Evolutionary conservation across 371 early-diverging fungal genomes (phyloP).

Genomic region (Lichtheimia ornata): DNA sequence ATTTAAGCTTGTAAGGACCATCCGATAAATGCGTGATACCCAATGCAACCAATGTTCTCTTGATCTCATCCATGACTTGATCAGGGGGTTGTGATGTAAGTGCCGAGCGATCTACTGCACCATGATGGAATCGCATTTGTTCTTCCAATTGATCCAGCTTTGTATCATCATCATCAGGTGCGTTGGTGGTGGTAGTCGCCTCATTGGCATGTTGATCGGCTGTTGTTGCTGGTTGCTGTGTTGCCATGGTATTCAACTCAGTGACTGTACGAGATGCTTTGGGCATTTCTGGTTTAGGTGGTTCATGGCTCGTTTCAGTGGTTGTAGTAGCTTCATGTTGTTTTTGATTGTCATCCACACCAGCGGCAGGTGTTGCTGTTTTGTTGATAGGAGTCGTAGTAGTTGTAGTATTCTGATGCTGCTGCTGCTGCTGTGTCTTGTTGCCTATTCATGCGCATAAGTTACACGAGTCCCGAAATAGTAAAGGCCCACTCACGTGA

Average conservation of each 20-base stretch:
- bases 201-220: not conserved
- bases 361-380: no score
- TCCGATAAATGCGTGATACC: constrained; percentile 11
- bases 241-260: not conserved
- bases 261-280: not conserved
- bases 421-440: constrained; percentile 4
- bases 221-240: not conserved
- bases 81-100: constrained; percentile 10
- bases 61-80: constrained; percentile 11
- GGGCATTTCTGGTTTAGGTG: constrained; percentile 5
- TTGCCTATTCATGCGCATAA: constrained; percentile 1
- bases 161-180: not conserved
- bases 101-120: constrained; percentile 12
- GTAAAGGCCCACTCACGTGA: no score
- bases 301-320: not conserved
- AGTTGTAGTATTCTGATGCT: not conserved
- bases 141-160: not conserved
- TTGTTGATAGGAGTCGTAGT: not conserved
- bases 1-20: constrained; percentile 17
- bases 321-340: constrained; percentile 3
- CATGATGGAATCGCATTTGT: constrained; percentile 11
- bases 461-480: no score
- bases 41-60: constrained; percentile 11
- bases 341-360: no score
- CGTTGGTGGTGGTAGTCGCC: not conserved